Conservation (phyloP, 441 rosid species). For the Populus hybrid region DNA sequence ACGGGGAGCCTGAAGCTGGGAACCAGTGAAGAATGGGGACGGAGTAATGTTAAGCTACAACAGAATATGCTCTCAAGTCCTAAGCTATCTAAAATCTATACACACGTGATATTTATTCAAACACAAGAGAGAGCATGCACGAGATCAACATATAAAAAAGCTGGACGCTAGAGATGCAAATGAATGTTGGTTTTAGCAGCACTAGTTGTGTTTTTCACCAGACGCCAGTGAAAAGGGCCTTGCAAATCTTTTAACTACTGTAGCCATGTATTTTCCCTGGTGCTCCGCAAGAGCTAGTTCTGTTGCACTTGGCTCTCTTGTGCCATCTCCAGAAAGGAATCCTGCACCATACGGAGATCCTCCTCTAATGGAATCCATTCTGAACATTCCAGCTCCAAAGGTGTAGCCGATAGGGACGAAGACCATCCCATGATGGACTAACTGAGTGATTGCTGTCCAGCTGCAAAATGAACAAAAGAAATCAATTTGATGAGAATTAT, state of each 20-base stretch:
- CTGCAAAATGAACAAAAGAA: constrained; percentile 24
- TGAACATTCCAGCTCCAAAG: constrained; percentile 54
- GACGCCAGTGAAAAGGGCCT: constrained; percentile 1
- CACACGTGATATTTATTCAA: background rate
- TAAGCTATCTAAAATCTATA: background rate
- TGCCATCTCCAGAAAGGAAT: constrained; percentile 54
- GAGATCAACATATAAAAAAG: background rate
- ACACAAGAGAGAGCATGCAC: background rate
- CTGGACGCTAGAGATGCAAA: background rate
- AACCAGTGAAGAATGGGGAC: background rate
- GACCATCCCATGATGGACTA: no score
- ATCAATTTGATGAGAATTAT: background rate
- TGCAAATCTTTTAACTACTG: constrained; percentile 36
- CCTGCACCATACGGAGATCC: constrained; percentile 71
- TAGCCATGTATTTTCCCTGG: constrained; percentile 62
- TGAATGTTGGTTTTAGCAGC: background rate
- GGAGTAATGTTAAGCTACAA: background rate
- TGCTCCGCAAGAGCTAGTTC: constrained; percentile 62
- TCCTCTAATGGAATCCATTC: constrained; percentile 48
- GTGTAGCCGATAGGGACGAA: no score
- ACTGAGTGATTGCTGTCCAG: constrained; percentile 50
- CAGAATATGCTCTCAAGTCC: background rate
- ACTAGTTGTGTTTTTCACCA: constrained; percentile 4
- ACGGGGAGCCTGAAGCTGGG: background rate
- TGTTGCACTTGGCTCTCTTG: constrained; percentile 41